A percentile compares a stretch with the other conserved stretches of the same genome.
Conservation (phyloP, 352 stramenopile genomes). For the Pythium rishiriense region DNA sequence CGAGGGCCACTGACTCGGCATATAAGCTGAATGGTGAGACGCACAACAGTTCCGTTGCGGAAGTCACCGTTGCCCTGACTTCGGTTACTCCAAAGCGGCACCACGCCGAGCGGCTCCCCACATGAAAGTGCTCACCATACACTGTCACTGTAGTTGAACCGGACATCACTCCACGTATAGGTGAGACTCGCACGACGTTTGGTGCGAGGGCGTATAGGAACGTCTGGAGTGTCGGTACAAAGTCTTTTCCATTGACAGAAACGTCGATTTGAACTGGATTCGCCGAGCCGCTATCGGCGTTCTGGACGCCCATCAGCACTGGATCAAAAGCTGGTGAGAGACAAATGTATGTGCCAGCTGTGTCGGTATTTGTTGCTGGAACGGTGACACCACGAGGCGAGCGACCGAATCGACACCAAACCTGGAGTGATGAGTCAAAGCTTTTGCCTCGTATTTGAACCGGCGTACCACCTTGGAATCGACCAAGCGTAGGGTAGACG, state of each 20-base stretch:
- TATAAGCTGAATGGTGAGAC: constrained; percentile 35
- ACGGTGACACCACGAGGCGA: constrained; percentile 23
- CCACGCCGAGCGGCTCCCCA: constrained; percentile 29
- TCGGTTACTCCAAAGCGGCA: constrained; percentile 48
- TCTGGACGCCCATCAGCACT: constrained; percentile 15
- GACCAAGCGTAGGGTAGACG: constrained; percentile 50
- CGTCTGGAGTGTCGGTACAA: constrained; percentile 38
- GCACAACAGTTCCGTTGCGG: constrained; percentile 41
- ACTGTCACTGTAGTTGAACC: constrained; percentile 66
- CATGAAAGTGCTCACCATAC: constrained; percentile 39
- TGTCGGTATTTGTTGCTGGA: constrained; percentile 28
- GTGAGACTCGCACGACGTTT: constrained; percentile 45
- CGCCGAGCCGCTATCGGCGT: background rate
- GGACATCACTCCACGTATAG: constrained; percentile 42
- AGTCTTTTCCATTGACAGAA: constrained; percentile 78
- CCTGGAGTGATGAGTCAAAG: constrained; percentile 35
- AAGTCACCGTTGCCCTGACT: constrained; percentile 44
- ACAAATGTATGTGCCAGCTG: constrained; percentile 38
- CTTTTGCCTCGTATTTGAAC: constrained; percentile 56
- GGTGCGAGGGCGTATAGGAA: constrained; percentile 58
- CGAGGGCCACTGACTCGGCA: constrained; percentile 44
- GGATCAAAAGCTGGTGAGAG: constrained; percentile 34
- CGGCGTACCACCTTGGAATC: constrained; percentile 48
- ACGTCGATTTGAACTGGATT: constrained; percentile 24
- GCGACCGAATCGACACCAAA: constrained; percentile 75